phyloP scores from a whole-genome alignment of 768 basidiomycete genomes.

The Agrocybe chaxingu region DNA sequence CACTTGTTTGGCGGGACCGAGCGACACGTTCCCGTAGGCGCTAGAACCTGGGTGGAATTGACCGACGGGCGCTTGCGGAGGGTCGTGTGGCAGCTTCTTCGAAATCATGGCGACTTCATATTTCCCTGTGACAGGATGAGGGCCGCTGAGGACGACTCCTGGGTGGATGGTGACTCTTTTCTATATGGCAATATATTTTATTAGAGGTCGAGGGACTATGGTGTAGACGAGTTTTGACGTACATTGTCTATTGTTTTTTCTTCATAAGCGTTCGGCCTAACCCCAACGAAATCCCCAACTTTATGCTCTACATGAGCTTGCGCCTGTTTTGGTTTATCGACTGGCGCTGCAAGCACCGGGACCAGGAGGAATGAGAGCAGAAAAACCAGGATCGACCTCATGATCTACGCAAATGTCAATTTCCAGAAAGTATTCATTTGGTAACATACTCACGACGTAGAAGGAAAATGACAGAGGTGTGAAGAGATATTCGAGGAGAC shows the following conservation, averaged over 20 bases:
- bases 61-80: conserved; percentile 17
- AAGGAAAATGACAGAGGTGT: background rate
- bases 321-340: background rate
- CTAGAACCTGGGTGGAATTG: conserved; percentile 9
- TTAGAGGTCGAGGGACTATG: background rate
- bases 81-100: conserved; percentile 18
- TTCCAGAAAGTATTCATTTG: background rate
- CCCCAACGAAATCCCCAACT: conserved; percentile 16
- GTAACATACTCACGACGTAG: background rate
- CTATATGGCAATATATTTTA: background rate
- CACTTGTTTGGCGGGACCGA: conserved; percentile 9
- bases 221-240: background rate
- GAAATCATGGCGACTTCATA: conserved; percentile 22
- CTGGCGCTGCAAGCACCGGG: conserved; percentile 1
- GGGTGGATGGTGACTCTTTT: conserved; percentile 21
- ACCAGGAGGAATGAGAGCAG: conserved; percentile 1
- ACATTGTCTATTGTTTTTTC: conserved; percentile 2
- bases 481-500: conserved; percentile 9
- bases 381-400: background rate
- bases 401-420: background rate
- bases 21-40: conserved; percentile 15
- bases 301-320: conserved; percentile 4
- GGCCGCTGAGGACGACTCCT: conserved; percentile 17
- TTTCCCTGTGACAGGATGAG: conserved; percentile 9
- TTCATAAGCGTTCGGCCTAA: conserved; percentile 15